Evolutionary conservation across 352 stramenopile species (phyloP).

Genomic region (Globisporangium lucens): DNA sequence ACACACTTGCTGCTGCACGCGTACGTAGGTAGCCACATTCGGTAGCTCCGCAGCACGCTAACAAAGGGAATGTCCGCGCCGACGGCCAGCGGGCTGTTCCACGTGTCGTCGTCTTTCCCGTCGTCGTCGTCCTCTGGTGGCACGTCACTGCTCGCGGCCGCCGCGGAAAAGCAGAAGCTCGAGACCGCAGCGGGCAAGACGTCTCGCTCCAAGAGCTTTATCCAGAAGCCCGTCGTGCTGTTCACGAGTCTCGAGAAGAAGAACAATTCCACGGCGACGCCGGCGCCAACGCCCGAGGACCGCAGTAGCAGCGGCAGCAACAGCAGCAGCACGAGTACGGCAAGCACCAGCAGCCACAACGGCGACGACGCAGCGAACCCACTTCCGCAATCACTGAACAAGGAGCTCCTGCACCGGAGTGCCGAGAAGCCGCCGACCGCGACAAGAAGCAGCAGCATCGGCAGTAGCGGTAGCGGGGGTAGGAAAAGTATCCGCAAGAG

Average conservation of each 20-base stretch:
- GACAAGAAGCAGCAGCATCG: slow-evolving; percentile 1
- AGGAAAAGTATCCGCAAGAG: slow-evolving; percentile 18
- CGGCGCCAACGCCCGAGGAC: slow-evolving; percentile 14
- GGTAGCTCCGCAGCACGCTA: neutral
- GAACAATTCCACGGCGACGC: neutral
- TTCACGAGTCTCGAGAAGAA: slow-evolving; percentile 18
- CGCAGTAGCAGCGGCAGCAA: slow-evolving; percentile 21
- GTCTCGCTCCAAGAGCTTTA: slow-evolving; percentile 20
- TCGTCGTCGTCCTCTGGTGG: slow-evolving; percentile 18
- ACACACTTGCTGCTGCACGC: neutral
- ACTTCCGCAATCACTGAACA: neutral
- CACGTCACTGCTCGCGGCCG: slow-evolving; percentile 27
- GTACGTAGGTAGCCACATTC: neutral
- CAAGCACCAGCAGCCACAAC: slow-evolving; percentile 15
- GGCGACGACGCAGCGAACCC: slow-evolving; percentile 9
- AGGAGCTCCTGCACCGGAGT: neutral
- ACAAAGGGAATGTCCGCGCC: slow-evolving; percentile 11
- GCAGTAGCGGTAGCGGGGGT: neutral
- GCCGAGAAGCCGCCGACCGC: slow-evolving; percentile 5
- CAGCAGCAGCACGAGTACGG: slow-evolving; percentile 21
- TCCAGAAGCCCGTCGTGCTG: slow-evolving; percentile 20
- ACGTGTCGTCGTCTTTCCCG: slow-evolving; percentile 22
- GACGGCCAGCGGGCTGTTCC: slow-evolving; percentile 24
- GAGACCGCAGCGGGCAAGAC: slow-evolving; percentile 17
- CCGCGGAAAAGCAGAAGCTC: slow-evolving; percentile 28